Percentiles rank a stretch among this genome's conserved stretches.
Evolutionary conservation across 768 basidiomycete species (phyloP).

Genomic region (Serendipita vermifera): DNA sequence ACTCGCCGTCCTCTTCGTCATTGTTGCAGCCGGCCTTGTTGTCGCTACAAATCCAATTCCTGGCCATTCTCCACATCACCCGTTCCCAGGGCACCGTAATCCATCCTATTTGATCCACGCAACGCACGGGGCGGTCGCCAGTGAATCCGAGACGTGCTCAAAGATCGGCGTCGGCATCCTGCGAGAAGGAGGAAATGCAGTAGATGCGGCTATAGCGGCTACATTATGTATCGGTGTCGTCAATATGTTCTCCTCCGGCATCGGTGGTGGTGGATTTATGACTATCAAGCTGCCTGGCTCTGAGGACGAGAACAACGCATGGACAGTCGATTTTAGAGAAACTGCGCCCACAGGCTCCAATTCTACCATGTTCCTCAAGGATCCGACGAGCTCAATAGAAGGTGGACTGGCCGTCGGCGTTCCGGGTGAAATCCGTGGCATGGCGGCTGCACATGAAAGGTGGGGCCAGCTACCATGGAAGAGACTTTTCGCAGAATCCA

Average conservation of each 20-base stretch:
- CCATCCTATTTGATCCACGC: slow-evolving; percentile 49
- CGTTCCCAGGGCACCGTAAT: slow-evolving; percentile 26
- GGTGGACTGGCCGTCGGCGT: slow-evolving; percentile 85
- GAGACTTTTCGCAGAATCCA: slow-evolving; percentile 18
- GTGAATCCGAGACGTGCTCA: slow-evolving; percentile 78
- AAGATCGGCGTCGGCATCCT: slow-evolving; percentile 66
- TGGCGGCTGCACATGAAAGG: slow-evolving; percentile 66
- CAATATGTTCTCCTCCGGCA: slow-evolving; percentile 76
- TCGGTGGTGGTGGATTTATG: slow-evolving; percentile 85
- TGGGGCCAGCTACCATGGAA: slow-evolving; percentile 85
- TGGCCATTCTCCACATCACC: slow-evolving; percentile 12
- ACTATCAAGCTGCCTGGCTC: slow-evolving; percentile 59
- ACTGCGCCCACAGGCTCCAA: slow-evolving; percentile 63
- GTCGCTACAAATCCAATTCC: slow-evolving; percentile 1
- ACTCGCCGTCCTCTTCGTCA: slow-evolving; percentile 1
- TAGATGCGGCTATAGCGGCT: slow-evolving; percentile 73
- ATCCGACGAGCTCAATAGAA: slow-evolving; percentile 40
- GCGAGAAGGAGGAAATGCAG: slow-evolving; percentile 77
- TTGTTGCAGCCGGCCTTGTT: slow-evolving; percentile 1
- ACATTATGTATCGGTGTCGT: slow-evolving; percentile 70
- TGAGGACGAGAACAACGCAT: no score
- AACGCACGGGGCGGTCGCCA: slow-evolving; percentile 71
- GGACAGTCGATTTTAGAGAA: slow-evolving; percentile 79
- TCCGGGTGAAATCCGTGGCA: slow-evolving; percentile 80
- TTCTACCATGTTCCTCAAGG: slow-evolving; percentile 56